Evolutionary conservation across 176 grass and related monocot species (phyloP), one percentile per base, ranked within the genome.

Genomic region (Olyra latifolia): DNA sequence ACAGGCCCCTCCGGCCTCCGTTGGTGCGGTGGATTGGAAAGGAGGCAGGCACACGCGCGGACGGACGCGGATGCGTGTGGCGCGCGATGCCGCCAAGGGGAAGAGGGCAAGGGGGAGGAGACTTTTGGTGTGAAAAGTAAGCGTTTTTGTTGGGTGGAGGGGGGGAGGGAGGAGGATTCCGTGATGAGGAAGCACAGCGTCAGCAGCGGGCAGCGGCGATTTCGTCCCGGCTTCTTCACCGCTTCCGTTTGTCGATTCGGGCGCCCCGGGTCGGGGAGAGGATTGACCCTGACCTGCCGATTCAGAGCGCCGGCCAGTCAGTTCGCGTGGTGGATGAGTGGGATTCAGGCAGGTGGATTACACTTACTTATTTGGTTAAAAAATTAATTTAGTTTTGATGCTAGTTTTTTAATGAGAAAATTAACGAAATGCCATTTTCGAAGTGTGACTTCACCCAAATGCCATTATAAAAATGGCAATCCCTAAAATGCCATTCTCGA

Each of bases 21-120:
- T 72, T 48, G 80, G 80, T 52, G 80, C 60, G 80, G 68, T 38
- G 49, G 80, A 82, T 73, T 72, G 80, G 80, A 72, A 72, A 82
- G 14, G 66, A 54, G n/a, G 2, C 12, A 41, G n/a, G 2, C 12
- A 23, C n/a, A n/a, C 35, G 61, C 52, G 32, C 32, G 32, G 32
- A 35, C 32, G 35, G 29, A 54, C 57, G 72, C 73, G 55, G 52
- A 58, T n/a, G 74, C 74, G 74, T 46, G 56, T 62, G 41, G 14
- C 14, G 44, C 17, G 62, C 62, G 56, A 30, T 48, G 45, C 43
- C 76, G 57, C 77, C 77, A 79, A 60, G 46, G 60, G 70, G 68
- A 71, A 48, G 66, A 62, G 24, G 56, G 24, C 58, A 63, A 78
- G 75, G 28, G 43, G 59, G 43, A 27, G 77, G 62, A 43, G 62